phyloP scores from a whole-genome alignment of 2,329 filamentous ascomycete species.

The Cadophora malorum region DNA sequence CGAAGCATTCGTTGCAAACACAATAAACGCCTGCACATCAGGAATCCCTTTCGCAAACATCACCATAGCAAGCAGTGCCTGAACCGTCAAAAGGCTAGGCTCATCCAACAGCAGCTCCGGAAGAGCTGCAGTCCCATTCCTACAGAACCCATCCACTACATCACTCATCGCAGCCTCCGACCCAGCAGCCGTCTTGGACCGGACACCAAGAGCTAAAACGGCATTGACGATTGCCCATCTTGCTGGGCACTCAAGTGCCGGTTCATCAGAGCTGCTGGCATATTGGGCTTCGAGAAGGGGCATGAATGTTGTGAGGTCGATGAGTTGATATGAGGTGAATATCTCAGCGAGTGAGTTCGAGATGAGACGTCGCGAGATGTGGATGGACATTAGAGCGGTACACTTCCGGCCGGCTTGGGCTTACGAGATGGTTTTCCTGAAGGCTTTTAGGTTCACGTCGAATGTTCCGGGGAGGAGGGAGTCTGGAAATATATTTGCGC shows the following conservation, averaged over 20 bases:
- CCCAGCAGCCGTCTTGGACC: neutral
- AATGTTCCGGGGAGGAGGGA: too few relatives aligned
- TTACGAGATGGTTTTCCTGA: too few relatives aligned
- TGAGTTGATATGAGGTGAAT: neutral
- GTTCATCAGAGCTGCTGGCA: neutral
- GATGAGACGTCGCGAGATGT: neutral
- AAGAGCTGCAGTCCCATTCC: neutral
- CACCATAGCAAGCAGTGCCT: neutral
- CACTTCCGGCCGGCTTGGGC: too few relatives aligned
- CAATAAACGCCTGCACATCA: neutral
- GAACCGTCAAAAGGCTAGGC: neutral
- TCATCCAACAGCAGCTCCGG: neutral
- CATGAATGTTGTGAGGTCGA: neutral
- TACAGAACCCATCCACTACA: neutral
- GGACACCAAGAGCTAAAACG: neutral
- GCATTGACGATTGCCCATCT: neutral
- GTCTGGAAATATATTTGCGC: too few relatives aligned
- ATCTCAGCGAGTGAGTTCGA: neutral
- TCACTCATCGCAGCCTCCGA: neutral
- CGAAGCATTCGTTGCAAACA: neutral
- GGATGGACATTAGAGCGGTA: too few relatives aligned
- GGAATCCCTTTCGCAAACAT: neutral
- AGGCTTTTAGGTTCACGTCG: too few relatives aligned
- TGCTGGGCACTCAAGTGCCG: neutral
- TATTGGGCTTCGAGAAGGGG: neutral